These are phyloP conservation scores for Westerdykella sp. DNA, from an alignment of 2,329 filamentous ascomycete genomes.

Conservation along the genomic window DNA sequence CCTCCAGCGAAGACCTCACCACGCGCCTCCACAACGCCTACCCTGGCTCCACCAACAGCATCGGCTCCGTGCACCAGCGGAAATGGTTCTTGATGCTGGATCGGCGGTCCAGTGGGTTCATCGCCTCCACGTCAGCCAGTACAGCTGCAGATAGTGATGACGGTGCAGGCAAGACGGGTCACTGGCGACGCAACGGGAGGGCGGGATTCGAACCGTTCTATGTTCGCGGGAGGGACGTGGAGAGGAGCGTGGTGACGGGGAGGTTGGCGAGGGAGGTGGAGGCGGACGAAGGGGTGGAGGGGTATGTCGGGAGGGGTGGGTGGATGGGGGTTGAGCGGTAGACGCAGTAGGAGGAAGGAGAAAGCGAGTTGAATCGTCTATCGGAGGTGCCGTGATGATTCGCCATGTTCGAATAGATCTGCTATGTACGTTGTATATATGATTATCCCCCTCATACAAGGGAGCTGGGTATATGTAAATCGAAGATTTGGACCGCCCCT, in stretches of 20 bases:
- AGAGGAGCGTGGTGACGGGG: conserved; percentile 63
- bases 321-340: conserved; percentile 52
- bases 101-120: conserved; percentile 53
- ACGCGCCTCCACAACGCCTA: conserved; percentile 60
- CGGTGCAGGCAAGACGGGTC: too few relatives aligned
- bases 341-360: too few relatives aligned
- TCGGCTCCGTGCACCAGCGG: conserved; percentile 62
- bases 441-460: too few relatives aligned
- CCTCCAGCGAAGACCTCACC: conserved; percentile 19
- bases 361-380: too few relatives aligned
- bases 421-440: too few relatives aligned
- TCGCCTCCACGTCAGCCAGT: too few relatives aligned
- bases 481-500: too few relatives aligned
- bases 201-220: conserved; percentile 53
- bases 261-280: conserved; percentile 55
- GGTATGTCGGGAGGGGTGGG: conserved; percentile 53
- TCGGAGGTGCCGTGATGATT: too few relatives aligned
- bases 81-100: conserved; percentile 62
- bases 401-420: too few relatives aligned
- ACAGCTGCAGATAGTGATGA: conserved; percentile 18
- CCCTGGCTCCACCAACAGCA: conserved; percentile 57
- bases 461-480: too few relatives aligned
- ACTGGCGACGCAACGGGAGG: conserved; percentile 1
- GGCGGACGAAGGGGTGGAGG: conserved; percentile 53
- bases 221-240: conserved; percentile 54